A percentile compares a stretch with the other conserved stretches of the same genome.
These are phyloP conservation scores for Delphinella strobiligena DNA, from an alignment of 2,329 filamentous ascomycete genomes.

Conservation along the genomic window DNA sequence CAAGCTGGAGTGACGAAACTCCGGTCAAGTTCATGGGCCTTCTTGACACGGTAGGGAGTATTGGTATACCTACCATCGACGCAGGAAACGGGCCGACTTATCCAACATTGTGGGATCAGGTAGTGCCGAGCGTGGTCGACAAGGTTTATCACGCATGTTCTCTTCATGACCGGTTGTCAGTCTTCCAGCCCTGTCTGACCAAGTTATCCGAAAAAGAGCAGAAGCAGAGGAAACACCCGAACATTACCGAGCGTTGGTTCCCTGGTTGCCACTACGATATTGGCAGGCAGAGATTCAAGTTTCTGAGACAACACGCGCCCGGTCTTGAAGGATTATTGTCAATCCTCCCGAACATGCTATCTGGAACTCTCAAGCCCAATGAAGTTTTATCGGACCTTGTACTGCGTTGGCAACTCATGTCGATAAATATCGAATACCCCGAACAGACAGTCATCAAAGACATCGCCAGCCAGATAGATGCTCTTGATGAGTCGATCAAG, in stretches of 20 bases:
- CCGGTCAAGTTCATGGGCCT: conserved; percentile 23
- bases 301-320: conserved; percentile 18
- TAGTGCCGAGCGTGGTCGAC: conserved; percentile 21
- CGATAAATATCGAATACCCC: conserved; percentile 11
- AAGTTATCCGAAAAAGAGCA: conserved; percentile 5
- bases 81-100: conserved; percentile 24
- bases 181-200: conserved; percentile 22
- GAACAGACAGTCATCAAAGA: conserved; percentile 15
- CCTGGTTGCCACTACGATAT: conserved; percentile 26
- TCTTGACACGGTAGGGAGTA: conserved; percentile 23
- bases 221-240: conserved; percentile 7
- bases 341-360: conserved; percentile 17
- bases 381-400: conserved; percentile 21
- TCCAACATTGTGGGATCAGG: conserved; percentile 24
- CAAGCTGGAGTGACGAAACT: conserved; percentile 19
- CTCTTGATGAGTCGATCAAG: conserved; percentile 12
- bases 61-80: conserved; percentile 22
- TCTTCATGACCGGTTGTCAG: conserved; percentile 23
- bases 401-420: conserved; percentile 19
- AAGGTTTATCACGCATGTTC: conserved; percentile 21
- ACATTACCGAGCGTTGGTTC: conserved; percentile 22
- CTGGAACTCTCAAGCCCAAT: conserved; percentile 21
- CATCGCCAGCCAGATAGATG: conserved; percentile 11
- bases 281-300: conserved; percentile 23
- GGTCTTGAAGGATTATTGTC: conserved; percentile 18